A percentile compares a stretch with the other conserved stretches of the same genome.
These are phyloP conservation scores for Didymella pomorum DNA, from an alignment of 2,329 filamentous ascomycete genomes.

Conservation along the genomic window DNA sequence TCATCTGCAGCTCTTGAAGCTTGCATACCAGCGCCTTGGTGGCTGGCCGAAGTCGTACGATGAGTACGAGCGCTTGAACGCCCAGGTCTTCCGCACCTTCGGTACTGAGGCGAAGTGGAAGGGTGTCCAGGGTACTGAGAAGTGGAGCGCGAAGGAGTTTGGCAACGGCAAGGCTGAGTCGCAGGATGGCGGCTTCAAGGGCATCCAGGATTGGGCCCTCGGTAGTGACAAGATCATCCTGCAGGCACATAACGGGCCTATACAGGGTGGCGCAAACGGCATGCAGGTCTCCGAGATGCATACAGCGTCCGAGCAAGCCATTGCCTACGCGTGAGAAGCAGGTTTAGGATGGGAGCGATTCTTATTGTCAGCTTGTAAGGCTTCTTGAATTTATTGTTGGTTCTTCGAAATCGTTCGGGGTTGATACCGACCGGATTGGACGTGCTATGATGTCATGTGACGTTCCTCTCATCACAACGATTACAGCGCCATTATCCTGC, in stretches of 20 bases:
- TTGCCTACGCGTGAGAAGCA: constrained; percentile 2
- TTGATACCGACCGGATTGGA: too few relatives aligned
- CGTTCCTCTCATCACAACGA: background rate
- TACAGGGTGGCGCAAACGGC: background rate
- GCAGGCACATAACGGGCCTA: constrained; percentile 23
- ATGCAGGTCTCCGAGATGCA: background rate
- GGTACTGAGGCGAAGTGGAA: constrained; percentile 48
- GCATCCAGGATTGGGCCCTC: constrained; percentile 45
- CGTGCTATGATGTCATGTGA: background rate
- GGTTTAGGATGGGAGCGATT: background rate
- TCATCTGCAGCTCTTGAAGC: constrained; percentile 50
- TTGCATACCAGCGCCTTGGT: constrained; percentile 54
- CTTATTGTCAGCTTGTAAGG: too few relatives aligned
- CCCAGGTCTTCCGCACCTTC: constrained; percentile 55
- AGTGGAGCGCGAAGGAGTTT: constrained; percentile 58
- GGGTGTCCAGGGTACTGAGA: constrained; percentile 56
- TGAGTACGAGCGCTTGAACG: constrained; percentile 59
- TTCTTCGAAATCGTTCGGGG: background rate
- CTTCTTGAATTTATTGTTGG: background rate
- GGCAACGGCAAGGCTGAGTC: constrained; percentile 58
- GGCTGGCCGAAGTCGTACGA: constrained; percentile 58
- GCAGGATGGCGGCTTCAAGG: constrained; percentile 46
- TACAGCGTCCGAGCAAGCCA: background rate
- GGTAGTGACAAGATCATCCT: constrained; percentile 30
- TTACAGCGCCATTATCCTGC: background rate